These are phyloP conservation scores for Cichorium intybus DNA, from an alignment of 140 eudicot species.

Conservation along the genomic window DNA sequence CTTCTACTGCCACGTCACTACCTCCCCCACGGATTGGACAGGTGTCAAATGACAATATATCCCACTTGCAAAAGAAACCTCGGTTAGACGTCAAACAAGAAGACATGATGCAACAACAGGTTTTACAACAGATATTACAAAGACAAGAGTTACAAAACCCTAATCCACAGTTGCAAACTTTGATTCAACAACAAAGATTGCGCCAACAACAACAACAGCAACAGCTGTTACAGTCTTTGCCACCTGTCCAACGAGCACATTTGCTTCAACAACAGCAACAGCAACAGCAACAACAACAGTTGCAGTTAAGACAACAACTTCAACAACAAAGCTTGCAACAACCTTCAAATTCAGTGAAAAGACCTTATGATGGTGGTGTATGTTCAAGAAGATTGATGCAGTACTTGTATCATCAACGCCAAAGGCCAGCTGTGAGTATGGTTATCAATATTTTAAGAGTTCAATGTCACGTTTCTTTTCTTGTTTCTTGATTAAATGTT, in stretches of 20 bases:
- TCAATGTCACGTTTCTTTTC: not conserved
- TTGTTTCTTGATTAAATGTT: slow-evolving; percentile 2
- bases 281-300: slow-evolving; percentile 64
- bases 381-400: slow-evolving; percentile 96
- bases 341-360: slow-evolving; percentile 57
- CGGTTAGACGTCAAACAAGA: slow-evolving; percentile 92
- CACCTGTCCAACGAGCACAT: slow-evolving; percentile 83
- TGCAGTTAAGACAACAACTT: slow-evolving; percentile 76
- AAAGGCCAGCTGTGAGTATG: slow-evolving; percentile 81
- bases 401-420: slow-evolving; percentile 88
- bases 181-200: slow-evolving; percentile 83
- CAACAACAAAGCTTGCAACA: slow-evolving; percentile 80
- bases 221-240: slow-evolving; percentile 76
- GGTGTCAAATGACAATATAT: slow-evolving; percentile 43
- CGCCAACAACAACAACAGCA: slow-evolving; percentile 85
- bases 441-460: slow-evolving; percentile 10
- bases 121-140: slow-evolving; percentile 72
- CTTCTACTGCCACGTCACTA: slow-evolving; percentile 55
- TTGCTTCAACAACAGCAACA: slow-evolving; percentile 82
- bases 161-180: slow-evolving; percentile 77
- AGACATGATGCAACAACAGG: slow-evolving; percentile 81
- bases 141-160: slow-evolving; percentile 80
- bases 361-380: slow-evolving; percentile 89
- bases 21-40: slow-evolving; percentile 66
- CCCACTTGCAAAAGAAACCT: slow-evolving; percentile 93